Conservation (phyloP, 129 eudicot species). For the Rutidosis leptorrhynchoides region DNA sequence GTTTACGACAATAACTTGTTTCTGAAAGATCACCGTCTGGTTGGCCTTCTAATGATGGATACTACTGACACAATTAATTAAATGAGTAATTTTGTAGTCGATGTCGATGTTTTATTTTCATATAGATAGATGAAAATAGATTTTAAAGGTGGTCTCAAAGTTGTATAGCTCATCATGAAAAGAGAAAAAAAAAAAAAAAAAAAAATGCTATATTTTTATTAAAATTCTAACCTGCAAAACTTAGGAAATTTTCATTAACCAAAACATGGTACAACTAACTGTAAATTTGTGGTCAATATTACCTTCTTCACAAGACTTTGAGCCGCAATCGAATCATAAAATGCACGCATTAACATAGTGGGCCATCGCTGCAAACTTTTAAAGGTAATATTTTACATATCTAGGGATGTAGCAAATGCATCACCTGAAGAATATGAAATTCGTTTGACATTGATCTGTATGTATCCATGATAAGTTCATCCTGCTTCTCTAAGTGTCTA, state of each 20-base stretch:
- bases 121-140: no score
- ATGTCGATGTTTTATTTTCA: no score
- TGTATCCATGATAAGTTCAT: slow-evolving; percentile 65
- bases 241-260: neutral
- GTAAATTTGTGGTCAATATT: neutral
- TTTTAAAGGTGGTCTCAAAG: neutral
- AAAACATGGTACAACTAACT: neutral
- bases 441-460: slow-evolving; percentile 67
- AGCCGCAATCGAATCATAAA: slow-evolving; percentile 57
- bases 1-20: no score
- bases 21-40: no score
- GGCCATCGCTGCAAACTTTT: neutral
- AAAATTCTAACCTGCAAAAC: neutral
- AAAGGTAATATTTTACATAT: no score
- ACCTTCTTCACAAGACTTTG: slow-evolving; percentile 43
- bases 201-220: neutral
- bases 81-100: no score
- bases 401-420: neutral
- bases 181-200: no score
- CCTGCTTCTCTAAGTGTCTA: slow-evolving; percentile 91
- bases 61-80: no score
- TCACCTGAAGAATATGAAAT: slow-evolving; percentile 70
- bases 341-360: slow-evolving; percentile 66
- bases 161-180: neutral
- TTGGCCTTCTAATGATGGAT: no score